Conservation (phyloP, 257 asterid species). For the Verbena officinalis region DNA sequence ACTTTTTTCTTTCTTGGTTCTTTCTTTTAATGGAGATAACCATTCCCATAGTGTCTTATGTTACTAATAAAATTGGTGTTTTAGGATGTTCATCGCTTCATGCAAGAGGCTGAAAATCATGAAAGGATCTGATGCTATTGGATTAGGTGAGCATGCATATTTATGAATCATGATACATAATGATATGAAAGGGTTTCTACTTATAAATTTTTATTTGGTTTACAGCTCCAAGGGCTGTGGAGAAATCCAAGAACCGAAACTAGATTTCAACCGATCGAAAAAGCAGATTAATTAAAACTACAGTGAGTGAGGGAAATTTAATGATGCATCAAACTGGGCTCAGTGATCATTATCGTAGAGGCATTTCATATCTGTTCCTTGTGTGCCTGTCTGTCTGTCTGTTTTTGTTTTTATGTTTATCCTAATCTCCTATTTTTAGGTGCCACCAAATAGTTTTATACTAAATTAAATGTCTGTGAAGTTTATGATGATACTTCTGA, state of each 20-base stretch:
- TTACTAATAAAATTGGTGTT: constrained; percentile 11
- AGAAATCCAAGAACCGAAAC: constrained; percentile 57
- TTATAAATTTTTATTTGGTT: constrained; percentile 13
- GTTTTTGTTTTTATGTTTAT: constrained; percentile 25
- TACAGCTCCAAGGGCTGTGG: constrained; percentile 63
- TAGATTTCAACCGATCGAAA: too few species aligned
- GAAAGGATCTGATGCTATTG: constrained; percentile 87
- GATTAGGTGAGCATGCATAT: constrained; percentile 66
- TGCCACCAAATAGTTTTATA: constrained; percentile 23
- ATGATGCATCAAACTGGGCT: constrained; percentile 22
- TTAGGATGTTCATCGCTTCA: constrained; percentile 71
- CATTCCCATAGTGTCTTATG: too few species aligned
- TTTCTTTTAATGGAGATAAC: too few species aligned
- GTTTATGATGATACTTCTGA: constrained; percentile 27
- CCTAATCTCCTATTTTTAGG: constrained; percentile 33
- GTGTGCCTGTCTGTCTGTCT: constrained; percentile 4
- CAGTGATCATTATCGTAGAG: constrained; percentile 10
- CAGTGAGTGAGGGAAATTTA: not conserved
- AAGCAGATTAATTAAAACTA: not conserved
- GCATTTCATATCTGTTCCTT: too few species aligned
- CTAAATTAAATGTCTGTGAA: constrained; percentile 36
- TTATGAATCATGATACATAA: not conserved
- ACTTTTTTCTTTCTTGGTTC: not conserved
- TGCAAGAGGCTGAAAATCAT: constrained; percentile 79
- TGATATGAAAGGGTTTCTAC: not conserved